These are phyloP conservation scores for Micromonas pusilla DNA, from an alignment of 139 green algal genomes.

Conservation along the genomic window DNA sequence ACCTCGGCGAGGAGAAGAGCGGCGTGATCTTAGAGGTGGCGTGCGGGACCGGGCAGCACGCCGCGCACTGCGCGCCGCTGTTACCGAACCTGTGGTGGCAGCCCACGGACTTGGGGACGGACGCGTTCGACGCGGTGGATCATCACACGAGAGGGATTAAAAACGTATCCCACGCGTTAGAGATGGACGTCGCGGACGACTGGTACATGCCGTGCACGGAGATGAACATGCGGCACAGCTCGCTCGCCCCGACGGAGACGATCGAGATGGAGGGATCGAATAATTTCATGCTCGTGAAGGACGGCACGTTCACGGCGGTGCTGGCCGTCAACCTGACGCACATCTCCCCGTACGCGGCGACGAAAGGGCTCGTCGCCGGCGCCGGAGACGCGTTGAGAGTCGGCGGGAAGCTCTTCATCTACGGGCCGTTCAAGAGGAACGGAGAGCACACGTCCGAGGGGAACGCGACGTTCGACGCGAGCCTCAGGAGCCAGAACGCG, in stretches of 20 bases:
- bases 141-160: neutral
- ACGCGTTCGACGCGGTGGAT: neutral
- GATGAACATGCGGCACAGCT: too few species aligned
- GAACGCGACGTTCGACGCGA: slow-evolving; percentile 16
- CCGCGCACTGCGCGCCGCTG: neutral
- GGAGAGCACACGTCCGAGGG: slow-evolving; percentile 8
- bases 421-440: slow-evolving; percentile 8
- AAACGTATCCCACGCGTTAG: neutral
- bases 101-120: neutral
- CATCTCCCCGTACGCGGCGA: slow-evolving; percentile 1
- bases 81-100: neutral
- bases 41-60: neutral
- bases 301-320: neutral
- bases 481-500: neutral
- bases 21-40: neutral
- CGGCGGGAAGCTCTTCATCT: neutral
- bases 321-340: neutral
- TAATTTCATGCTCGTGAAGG: too few species aligned
- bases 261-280: too few species aligned
- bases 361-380: neutral
- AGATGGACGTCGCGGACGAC: neutral
- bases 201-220: neutral
- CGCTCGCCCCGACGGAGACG: too few species aligned
- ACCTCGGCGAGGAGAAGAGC: neutral
- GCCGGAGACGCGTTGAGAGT: neutral